Evolutionary conservation across 768 basidiomycete genomes (phyloP), one percentile per base, ranked within the genome.

Genomic region (Crepidotus variabilis): DNA sequence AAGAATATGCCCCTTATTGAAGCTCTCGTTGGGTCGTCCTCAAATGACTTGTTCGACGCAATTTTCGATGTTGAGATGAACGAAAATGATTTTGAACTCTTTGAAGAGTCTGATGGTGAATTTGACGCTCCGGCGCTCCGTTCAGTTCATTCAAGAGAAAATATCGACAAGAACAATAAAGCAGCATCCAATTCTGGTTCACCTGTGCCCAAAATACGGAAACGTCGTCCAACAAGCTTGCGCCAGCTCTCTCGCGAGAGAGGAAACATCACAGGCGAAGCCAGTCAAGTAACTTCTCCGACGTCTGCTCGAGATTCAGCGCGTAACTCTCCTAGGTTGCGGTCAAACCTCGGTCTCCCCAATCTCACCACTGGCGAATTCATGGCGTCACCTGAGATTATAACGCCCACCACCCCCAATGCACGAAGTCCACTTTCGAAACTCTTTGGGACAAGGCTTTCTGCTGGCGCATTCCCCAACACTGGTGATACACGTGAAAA

Each of bases 1-100:
- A 90, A 87, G 69, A 78, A 79, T 51, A 83, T 90, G 68, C 88
- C 90, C 0, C 71, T 92, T 45, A 68, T 92, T 13, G 91, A 92
- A 61, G 86, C 86, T 14, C 66, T 94, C 14, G 80, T 91, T n/a
- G 89, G 91, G 22, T 82, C 86, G 6, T 75, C 83, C 14, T 77
- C 83, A 14, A 80, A 77, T 52, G 84, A 88, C 57, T 63, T 93
- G 16, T 87, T 87, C 62, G 88, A 88, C 51, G 88, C 88, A 1
- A 88, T 93, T 45, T 92, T 94, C 62, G 87, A 89, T 54, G 80
- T 88, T 1, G 86, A 90, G 23, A 65, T 79, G 20, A 56, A 65
- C 2, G 66, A 70, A 2, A 66, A 71, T 33, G 78, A 83, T 8
- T 69, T 73, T 18, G 80, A 77, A 39, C 71, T 84, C 23, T 85